Evolutionary conservation across 2,329 filamentous ascomycete genomes (phyloP), one percentile per base, ranked within the genome.

Genomic region (Colletotrichum sp.): DNA sequence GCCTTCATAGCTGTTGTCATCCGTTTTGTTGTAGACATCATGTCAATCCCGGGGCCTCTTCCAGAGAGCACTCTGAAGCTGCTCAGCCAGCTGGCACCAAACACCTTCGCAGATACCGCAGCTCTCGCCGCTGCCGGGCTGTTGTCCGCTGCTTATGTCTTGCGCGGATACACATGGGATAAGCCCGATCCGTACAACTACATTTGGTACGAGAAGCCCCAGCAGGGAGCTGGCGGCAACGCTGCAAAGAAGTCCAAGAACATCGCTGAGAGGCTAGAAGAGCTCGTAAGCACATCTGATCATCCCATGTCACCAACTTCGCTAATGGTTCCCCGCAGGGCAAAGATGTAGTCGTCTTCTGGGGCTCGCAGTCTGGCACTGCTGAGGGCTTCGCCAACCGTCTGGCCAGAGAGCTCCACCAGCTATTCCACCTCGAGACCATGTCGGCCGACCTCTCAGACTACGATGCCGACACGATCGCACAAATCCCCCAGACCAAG

Each of bases 171-270:
- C 44, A 76, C 85, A 22, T 89, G 88, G 87, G 87, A 90, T 69
- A 87, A 83, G 57, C 86, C 88, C 11, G 88, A 91, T 76, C 88
- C 88, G 7, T 85, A 89, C 72, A 79, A 85, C 48, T 82, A 89
- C 77, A 81, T 89, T 28, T 87, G 84, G 79, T 91, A 86, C 67
- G 86, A 90, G 77, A 84, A 85, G 48, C 89, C 89, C 19, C 89
- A 74, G n/a, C 66, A 74, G 16, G 71, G 66, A 13, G 65, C 66
- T 25, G 71, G 44, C 89, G 76, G 77, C n/a, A 67, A 71, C 4
- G 70, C 71, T 6, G 78, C 74, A 12, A 86, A 82, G 68, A 82
- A 83, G 44, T 88, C 87, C 1, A 84, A 87, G 59, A 85, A 90
- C 76, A 86, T 90, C 74, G 85, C 86, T 0, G 72, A 80, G 64